A percentile compares a stretch with the other conserved stretches of the same genome.
Evolutionary conservation across 225 moss, liverwort and hornwort genomes (phyloP).

Genomic region (Climacium dendroides): DNA sequence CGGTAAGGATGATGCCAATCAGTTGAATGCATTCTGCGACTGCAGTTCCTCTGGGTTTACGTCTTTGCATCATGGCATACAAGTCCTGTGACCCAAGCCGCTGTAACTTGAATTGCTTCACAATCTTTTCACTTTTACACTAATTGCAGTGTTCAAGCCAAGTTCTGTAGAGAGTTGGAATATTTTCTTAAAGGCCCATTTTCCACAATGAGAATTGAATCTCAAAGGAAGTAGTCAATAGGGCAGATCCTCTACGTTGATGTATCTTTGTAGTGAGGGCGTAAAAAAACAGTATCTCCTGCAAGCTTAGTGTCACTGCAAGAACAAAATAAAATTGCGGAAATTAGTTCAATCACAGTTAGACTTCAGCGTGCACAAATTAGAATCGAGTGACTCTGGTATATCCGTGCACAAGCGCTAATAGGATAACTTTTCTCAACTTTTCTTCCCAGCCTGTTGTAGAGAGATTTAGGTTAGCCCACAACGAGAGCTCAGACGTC

Average conservation of each 20-base stretch:
- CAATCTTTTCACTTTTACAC: not conserved
- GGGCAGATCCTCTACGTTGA: not conserved
- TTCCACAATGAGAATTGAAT: not conserved
- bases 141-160: not conserved
- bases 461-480: not conserved
- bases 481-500: not conserved
- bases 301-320: not conserved
- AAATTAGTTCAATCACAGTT: not conserved
- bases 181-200: not conserved
- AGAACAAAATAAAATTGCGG: too few relatives aligned
- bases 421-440: not conserved
- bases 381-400: not conserved
- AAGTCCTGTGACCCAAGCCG: not conserved
- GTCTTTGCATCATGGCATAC: not conserved
- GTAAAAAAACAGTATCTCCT: not conserved
- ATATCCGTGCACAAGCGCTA: not conserved
- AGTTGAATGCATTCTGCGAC: too few relatives aligned
- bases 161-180: not conserved
- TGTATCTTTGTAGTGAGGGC: not conserved
- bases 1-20: too few relatives aligned
- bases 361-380: not conserved
- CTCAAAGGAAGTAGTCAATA: not conserved
- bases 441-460: not conserved
- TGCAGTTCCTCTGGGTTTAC: not conserved
- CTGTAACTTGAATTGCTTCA: not conserved